phyloP scores from a whole-genome alignment of 2,329 filamentous ascomycete genomes.

The Colletotrichum cereale region DNA sequence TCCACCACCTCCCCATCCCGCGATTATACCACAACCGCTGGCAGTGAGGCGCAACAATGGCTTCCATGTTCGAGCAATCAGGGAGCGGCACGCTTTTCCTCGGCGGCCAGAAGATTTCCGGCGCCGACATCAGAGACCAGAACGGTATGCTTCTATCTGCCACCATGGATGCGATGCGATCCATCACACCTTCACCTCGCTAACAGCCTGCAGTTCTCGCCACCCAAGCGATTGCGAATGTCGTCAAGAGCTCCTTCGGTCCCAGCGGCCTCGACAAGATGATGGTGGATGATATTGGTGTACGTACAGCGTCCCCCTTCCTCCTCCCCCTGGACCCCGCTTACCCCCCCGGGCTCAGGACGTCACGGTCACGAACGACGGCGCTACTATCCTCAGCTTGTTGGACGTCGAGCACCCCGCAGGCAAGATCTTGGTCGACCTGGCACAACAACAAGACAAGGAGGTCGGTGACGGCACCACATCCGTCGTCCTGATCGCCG shows the following conservation, averaged over 20 bases:
- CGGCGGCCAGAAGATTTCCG: conserved; percentile 97
- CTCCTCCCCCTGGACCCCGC: conserved; percentile 41
- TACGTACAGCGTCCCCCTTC: conserved; percentile 58
- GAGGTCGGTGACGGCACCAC: conserved; percentile 99
- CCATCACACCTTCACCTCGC: conserved; percentile 42
- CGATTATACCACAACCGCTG: conserved; percentile 26
- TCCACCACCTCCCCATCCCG: conserved; percentile 36
- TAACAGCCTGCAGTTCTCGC: conserved; percentile 76
- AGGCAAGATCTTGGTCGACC: conserved; percentile 96
- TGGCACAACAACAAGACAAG: conserved; percentile 98
- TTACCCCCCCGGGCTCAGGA: conserved; percentile 68
- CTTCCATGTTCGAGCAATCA: conserved; percentile 95
- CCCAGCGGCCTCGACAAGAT: conserved; percentile 99
- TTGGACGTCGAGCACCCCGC: conserved; percentile 98
- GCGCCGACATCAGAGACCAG: conserved; percentile 95
- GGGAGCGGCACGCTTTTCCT: conserved; percentile 97
- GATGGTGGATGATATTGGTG: conserved; percentile 99
- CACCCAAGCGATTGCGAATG: conserved; percentile 97
- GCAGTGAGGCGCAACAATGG: conserved; percentile 68
- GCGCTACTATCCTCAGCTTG: conserved; percentile 93
- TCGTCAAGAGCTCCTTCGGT: conserved; percentile 98
- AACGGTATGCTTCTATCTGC: conserved; percentile 73
- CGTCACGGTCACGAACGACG: conserved; percentile 98
- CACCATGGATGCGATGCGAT: background rate
- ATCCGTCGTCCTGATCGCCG: conserved; percentile 96